Evolutionary conservation across 805 yeast species (phyloP).

Genomic region (Ogataea haglerorum): DNA sequence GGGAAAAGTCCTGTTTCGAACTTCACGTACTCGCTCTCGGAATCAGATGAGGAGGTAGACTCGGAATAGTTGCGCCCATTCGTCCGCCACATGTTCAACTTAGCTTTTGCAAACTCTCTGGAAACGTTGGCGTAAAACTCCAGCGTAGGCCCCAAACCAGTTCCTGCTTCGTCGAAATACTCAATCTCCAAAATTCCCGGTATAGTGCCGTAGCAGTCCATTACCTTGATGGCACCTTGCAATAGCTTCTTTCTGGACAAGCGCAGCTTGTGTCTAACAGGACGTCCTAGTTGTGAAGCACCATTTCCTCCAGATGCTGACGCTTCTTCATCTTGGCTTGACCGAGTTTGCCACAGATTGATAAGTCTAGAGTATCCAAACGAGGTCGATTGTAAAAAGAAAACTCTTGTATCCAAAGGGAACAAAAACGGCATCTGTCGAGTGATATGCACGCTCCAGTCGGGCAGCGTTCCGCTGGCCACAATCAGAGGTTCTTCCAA

Average conservation of each 20-base stretch:
- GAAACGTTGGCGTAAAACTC: slow-evolving; percentile 88
- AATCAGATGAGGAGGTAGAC: slow-evolving; percentile 6
- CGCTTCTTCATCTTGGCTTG: slow-evolving; percentile 37
- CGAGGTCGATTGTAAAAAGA: slow-evolving; percentile 80
- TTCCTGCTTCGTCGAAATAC: slow-evolving; percentile 87
- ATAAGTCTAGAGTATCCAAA: slow-evolving; percentile 86
- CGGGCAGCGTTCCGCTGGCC: slow-evolving; percentile 81
- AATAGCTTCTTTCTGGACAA: slow-evolving; percentile 67
- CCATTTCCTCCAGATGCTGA: slow-evolving; percentile 18
- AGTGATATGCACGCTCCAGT: slow-evolving; percentile 77
- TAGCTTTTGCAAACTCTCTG: slow-evolving; percentile 59
- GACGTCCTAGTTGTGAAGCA: slow-evolving; percentile 62
- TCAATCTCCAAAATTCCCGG: slow-evolving; percentile 85
- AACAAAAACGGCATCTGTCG: slow-evolving; percentile 75
- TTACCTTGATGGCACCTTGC: slow-evolving; percentile 73
- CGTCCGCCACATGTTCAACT: slow-evolving; percentile 67
- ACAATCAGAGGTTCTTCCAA: slow-evolving; percentile 86
- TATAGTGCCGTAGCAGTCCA: slow-evolving; percentile 71
- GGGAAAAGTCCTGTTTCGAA: slow-evolving; percentile 68
- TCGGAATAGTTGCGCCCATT: slow-evolving; percentile 11
- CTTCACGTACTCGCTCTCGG: slow-evolving; percentile 7
- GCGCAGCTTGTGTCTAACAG: slow-evolving; percentile 75
- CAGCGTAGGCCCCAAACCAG: slow-evolving; percentile 93
- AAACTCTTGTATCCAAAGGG: slow-evolving; percentile 76
- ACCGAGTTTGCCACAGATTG: slow-evolving; percentile 65